Conservation (phyloP, 2,329 filamentous ascomycete species). For the Colletotrichum sp. region DNA sequence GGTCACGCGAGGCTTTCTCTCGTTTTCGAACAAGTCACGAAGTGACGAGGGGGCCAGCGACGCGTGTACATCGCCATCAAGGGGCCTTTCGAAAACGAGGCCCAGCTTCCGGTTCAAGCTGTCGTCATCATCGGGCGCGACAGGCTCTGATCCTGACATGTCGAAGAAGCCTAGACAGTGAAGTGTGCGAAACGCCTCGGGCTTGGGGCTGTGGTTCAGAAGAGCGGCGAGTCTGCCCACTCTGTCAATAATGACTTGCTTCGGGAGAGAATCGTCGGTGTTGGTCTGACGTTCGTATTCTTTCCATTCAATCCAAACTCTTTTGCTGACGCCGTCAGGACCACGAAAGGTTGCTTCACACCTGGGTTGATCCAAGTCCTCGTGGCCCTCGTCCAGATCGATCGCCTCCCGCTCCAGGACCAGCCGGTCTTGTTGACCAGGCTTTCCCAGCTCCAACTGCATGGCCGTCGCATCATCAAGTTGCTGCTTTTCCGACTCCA, state of each 20-base stretch:
- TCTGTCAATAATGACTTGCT: conserved; percentile 45
- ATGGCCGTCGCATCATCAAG: conserved; percentile 40
- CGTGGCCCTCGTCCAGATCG: conserved; percentile 33
- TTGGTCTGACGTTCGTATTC: conserved; percentile 46
- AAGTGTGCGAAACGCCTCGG: conserved; percentile 53
- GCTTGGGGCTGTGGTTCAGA: conserved; percentile 51
- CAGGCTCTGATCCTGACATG: conserved; percentile 29
- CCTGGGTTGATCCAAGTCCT: conserved; percentile 37
- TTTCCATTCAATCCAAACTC: conserved; percentile 57
- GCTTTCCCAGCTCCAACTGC: conserved; percentile 43
- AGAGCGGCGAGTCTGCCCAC: conserved; percentile 53
- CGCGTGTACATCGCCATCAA: conserved; percentile 36
- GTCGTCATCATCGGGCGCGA: conserved; percentile 44
- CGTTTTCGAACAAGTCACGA: conserved; percentile 45
- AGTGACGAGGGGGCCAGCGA: conserved; percentile 49
- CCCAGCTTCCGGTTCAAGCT: conserved; percentile 51
- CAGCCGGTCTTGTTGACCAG: conserved; percentile 34
- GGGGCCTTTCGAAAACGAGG: conserved; percentile 57
- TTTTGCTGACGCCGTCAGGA: conserved; percentile 35
- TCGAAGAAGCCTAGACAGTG: conserved; percentile 57
- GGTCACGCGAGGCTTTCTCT: conserved; percentile 53
- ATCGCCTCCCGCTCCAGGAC: conserved; percentile 39
- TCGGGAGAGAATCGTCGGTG: conserved; percentile 40
- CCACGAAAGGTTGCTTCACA: conserved; percentile 44
- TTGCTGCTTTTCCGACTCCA: conserved; percentile 33